Base-by-base conservation (phyloP, 2,329 filamentous ascomycete genomes). In the Fusarium siculi region DNA sequence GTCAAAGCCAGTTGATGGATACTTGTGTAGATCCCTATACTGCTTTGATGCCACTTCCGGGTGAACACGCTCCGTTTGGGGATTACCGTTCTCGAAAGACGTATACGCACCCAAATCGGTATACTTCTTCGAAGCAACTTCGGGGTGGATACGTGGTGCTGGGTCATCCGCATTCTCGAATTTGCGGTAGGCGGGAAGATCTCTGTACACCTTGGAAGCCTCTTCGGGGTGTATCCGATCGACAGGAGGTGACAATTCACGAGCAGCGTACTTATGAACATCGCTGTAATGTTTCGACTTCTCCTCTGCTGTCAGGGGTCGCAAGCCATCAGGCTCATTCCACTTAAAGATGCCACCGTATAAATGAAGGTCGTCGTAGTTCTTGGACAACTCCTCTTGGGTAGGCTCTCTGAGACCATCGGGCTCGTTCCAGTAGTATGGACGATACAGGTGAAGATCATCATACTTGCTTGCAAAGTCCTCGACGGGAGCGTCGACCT, bases 371-470 rank as follows among this genome's bases (percentile, higher is more conserved):
- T 84, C 82, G 3, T 84, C 79, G 58, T 86, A 86, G 5, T 82
- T 72, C 62, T 81, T 81, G 8, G 82, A 79, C 21, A 79, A 69
- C 37, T 82, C 81, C 60, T 81, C 81, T 9, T 78, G 77, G 4
- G 78, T 80, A 55, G 77, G 73, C 23, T 78, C 68, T 18, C 76
- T 74, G 40, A 83, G 81, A 42, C 85, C 85, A 70, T 87, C 78
- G 1, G 81, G 80, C 55, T 84, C 82, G 21, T 82, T 82, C 80
- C 82, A 83, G 19, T 71, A 73, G 16, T 81, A 78, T 8, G 82
- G 80, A 3, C 77, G 79, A 65, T 85, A 86, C 43, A 82, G 77
- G 62, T 81, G 72, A 50, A 87, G 75, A 53, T 88, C 85, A 6
- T 85, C 78, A 62, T 86, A 84, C 58, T 81, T 76, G 37, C 77